phyloP scores from a whole-genome alignment of 2,329 filamentous ascomycete species.

The Teratosphaeria destructans region DNA sequence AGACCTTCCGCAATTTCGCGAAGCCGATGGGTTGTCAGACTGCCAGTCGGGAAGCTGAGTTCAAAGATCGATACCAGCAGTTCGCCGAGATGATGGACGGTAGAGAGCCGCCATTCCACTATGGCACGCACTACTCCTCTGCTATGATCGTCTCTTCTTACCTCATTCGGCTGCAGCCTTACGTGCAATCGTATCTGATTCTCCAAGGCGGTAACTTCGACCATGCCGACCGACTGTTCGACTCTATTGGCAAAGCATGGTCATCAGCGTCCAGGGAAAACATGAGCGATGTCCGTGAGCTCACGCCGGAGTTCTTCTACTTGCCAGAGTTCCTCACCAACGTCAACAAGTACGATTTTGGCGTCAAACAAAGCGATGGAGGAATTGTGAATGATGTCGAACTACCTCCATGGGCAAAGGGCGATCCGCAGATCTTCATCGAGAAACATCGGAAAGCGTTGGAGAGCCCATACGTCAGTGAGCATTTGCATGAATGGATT shows the following conservation, averaged over 20 bases:
- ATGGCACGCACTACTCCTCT: slow-evolving; percentile 96
- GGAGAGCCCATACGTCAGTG: slow-evolving; percentile 85
- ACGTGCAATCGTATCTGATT: slow-evolving; percentile 88
- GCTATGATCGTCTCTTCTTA: slow-evolving; percentile 98
- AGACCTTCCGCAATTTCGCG: slow-evolving; percentile 78
- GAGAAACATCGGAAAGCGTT: slow-evolving; percentile 90
- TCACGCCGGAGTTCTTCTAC: slow-evolving; percentile 96
- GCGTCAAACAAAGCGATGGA: slow-evolving; percentile 68
- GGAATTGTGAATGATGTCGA: slow-evolving; percentile 74
- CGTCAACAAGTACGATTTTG: slow-evolving; percentile 89
- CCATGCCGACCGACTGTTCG: slow-evolving; percentile 89
- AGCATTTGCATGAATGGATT: slow-evolving; percentile 87
- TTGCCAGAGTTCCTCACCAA: slow-evolving; percentile 93
- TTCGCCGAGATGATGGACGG: slow-evolving; percentile 82
- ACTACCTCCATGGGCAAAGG: slow-evolving; percentile 94
- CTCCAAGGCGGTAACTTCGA: slow-evolving; percentile 95
- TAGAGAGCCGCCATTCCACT: slow-evolving; percentile 74
- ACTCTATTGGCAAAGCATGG: slow-evolving; percentile 87
- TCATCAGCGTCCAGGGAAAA: slow-evolving; percentile 78
- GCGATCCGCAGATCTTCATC: slow-evolving; percentile 90
- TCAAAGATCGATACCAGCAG: slow-evolving; percentile 72
- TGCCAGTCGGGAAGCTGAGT: slow-evolving; percentile 61
- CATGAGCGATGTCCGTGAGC: slow-evolving; percentile 86
- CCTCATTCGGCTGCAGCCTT: slow-evolving; percentile 86
- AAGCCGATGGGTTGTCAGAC: slow-evolving; percentile 96